Conservation (phyloP, 345 rosid species). For the Aethionema arabicum region DNA sequence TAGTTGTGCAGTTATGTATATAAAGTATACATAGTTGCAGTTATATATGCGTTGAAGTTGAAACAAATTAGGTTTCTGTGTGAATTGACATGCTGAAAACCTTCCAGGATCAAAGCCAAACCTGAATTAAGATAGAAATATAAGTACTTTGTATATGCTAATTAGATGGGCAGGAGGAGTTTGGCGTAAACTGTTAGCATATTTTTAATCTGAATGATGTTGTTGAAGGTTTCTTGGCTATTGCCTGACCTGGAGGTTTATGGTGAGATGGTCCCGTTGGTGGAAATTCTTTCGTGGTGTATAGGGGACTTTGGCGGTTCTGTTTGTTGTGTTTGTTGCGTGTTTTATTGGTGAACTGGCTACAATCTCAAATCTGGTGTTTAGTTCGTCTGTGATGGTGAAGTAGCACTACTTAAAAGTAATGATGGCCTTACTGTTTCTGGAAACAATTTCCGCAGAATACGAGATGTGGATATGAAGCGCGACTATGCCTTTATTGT, state of each 20-base stretch:
- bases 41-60: background rate
- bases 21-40: background rate
- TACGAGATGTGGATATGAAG: conserved; percentile 98
- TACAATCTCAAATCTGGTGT: conserved; percentile 82
- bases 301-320: conserved; percentile 35
- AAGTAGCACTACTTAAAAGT: conserved; percentile 68
- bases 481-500: conserved; percentile 95
- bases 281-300: conserved; percentile 39
- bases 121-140: conserved; percentile 4
- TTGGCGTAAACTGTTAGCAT: conserved; percentile 30
- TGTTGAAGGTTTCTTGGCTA: conserved; percentile 78
- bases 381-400: conserved; percentile 85
- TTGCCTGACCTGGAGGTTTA: conserved; percentile 73
- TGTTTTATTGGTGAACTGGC: conserved; percentile 74
- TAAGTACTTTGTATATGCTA: background rate
- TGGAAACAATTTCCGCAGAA: conserved; percentile 95
- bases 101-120: conserved; percentile 17
- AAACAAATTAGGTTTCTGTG: background rate
- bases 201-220: conserved; percentile 78
- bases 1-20: no score
- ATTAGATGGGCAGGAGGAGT: conserved; percentile 16
- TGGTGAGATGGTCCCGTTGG: conserved; percentile 87
- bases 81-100: background rate
- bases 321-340: conserved; percentile 60
- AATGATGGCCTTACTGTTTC: conserved; percentile 75